Evolutionary conservation across 345 rosid species (phyloP).

Genomic region (Cochlearia excelsa): DNA sequence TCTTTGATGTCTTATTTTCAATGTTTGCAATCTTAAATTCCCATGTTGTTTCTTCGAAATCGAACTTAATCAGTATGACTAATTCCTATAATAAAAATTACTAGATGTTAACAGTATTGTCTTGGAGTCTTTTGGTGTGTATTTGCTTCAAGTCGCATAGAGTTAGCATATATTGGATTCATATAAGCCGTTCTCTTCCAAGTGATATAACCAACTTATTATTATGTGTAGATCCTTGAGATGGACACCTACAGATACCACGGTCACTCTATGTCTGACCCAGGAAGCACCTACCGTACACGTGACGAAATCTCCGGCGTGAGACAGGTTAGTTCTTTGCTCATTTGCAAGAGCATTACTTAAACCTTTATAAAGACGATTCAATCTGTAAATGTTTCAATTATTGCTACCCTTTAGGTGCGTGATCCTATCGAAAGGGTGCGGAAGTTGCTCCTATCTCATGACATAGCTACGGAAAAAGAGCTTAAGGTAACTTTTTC

Average conservation of each 20-base stretch:
- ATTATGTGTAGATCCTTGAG: constrained; percentile 68
- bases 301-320: constrained; percentile 90
- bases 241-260: constrained; percentile 99
- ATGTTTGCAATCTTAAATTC: background rate
- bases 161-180: background rate
- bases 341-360: background rate
- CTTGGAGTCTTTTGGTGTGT: background rate
- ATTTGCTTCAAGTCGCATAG: background rate
- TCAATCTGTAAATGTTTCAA: background rate
- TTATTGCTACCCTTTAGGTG: constrained; percentile 45
- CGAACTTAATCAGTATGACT: constrained; percentile 5
- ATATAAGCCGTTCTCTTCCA: background rate
- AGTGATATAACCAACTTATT: constrained; percentile 4
- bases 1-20: constrained; percentile 1
- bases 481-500: constrained; percentile 74
- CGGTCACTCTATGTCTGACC: constrained; percentile 99
- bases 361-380: background rate
- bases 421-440: constrained; percentile 94
- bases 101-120: background rate
- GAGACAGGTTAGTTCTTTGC: constrained; percentile 68
- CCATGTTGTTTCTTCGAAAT: background rate
- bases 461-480: constrained; percentile 90
- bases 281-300: constrained; percentile 98
- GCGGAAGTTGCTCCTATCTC: constrained; percentile 64
- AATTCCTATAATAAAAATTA: background rate